phyloP scores from a whole-genome alignment of 495 filamentous ascomycete genomes.

The Terfezia claveryi region DNA sequence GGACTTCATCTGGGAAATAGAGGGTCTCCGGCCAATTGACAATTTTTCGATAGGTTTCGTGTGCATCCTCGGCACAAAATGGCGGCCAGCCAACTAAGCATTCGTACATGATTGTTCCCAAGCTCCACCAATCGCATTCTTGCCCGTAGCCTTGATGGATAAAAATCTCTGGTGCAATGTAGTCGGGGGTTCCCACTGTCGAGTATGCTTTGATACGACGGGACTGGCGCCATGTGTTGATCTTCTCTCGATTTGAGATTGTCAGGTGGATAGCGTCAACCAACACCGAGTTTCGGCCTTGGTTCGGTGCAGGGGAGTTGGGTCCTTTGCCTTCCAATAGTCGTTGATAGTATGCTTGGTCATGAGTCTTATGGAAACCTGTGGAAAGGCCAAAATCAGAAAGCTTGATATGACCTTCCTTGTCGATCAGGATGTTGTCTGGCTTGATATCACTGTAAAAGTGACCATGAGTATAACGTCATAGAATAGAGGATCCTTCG shows the following conservation, averaged over 20 bases:
- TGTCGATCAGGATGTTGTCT: conserved; percentile 92
- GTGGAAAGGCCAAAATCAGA: conserved; percentile 97
- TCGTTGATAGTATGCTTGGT: conserved; percentile 94
- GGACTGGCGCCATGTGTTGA: conserved; percentile 97
- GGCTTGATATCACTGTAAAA: conserved; percentile 80
- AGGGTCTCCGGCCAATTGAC: conserved; percentile 91
- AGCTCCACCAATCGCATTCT: conserved; percentile 96
- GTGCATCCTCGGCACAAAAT: conserved; percentile 93
- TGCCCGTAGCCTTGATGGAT: conserved; percentile 85
- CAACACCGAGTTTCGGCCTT: conserved; percentile 70
- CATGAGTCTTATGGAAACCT: conserved; percentile 91
- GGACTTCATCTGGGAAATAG: conserved; percentile 90
- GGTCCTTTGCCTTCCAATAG: conserved; percentile 52
- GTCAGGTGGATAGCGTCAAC: conserved; percentile 96
- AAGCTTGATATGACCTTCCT: conserved; percentile 89
- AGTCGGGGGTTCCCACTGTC: conserved; percentile 93
- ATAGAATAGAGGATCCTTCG: background rate
- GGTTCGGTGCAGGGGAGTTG: conserved; percentile 30
- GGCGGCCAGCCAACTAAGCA: conserved; percentile 97
- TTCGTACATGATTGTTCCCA: conserved; percentile 99
- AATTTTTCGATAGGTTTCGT: conserved; percentile 97
- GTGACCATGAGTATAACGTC: conserved; percentile 1
- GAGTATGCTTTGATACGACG: conserved; percentile 90
- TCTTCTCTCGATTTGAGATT: conserved; percentile 84
- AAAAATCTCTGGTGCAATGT: conserved; percentile 97